Percentiles rank a stretch among this genome's conserved stretches.
phyloP scores from a whole-genome alignment of 1,284 basidiomycete genomes.

The Peniophora sp. region DNA sequence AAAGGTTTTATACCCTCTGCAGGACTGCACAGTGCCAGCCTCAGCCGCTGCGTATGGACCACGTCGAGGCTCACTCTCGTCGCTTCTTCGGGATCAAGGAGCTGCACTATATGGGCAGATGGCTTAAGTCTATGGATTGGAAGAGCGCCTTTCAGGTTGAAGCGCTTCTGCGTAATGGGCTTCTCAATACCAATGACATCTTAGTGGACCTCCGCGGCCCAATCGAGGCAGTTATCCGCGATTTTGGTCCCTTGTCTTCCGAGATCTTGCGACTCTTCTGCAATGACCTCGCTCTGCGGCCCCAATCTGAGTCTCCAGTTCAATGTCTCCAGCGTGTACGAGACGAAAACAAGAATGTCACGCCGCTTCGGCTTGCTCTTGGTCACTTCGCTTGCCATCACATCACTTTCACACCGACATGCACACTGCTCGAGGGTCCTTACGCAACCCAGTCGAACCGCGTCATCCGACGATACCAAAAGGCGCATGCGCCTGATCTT shows the following conservation, averaged over 20 bases:
- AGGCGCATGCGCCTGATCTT: constrained; percentile 23
- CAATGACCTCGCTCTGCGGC: constrained; percentile 29
- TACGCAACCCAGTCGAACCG: constrained; percentile 54
- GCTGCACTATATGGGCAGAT: constrained; percentile 32
- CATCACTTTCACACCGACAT: constrained; percentile 61
- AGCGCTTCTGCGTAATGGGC: constrained; percentile 44
- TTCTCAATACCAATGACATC: constrained; percentile 42
- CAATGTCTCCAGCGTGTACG: constrained; percentile 36
- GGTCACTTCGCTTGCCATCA: constrained; percentile 44
- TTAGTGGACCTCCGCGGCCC: constrained; percentile 29
- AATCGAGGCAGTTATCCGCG: constrained; percentile 28
- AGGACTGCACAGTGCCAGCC: constrained; percentile 8
- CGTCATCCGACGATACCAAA: constrained; percentile 47
- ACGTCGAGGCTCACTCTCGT: constrained; percentile 32
- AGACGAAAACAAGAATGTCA: neutral
- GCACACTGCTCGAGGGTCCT: constrained; percentile 63
- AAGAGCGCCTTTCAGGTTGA: constrained; percentile 59
- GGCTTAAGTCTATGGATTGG: constrained; percentile 39
- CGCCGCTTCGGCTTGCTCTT: constrained; percentile 9
- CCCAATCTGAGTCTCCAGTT: constrained; percentile 31
- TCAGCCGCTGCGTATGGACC: constrained; percentile 1
- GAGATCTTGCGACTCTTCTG: constrained; percentile 41
- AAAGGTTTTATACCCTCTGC: constrained; percentile 7
- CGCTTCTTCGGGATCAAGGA: constrained; percentile 36
- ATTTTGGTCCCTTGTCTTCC: constrained; percentile 22